phyloP scores from a whole-genome alignment of 2,329 filamentous ascomycete genomes.

The Rutstroemia sp. region DNA sequence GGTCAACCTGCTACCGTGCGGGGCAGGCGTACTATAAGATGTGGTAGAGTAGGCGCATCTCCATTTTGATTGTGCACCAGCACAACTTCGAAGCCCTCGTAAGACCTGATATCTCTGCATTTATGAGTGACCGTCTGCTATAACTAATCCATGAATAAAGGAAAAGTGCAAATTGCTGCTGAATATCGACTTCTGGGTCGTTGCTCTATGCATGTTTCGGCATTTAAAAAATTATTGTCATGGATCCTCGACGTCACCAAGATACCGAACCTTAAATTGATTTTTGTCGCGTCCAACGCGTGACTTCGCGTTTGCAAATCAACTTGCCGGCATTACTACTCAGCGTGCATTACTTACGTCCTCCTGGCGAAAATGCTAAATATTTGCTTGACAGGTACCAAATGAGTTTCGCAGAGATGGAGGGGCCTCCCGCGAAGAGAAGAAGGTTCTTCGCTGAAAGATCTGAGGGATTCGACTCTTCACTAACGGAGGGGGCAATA shows the following conservation, averaged over 20 bases:
- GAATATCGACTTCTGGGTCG: not conserved
- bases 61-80: constrained; percentile 5
- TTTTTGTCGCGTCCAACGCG: constrained; percentile 13
- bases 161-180: not conserved
- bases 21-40: constrained; percentile 27
- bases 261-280: constrained; percentile 4
- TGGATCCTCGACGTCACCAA: constrained; percentile 14
- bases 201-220: not conserved
- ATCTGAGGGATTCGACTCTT: constrained; percentile 19
- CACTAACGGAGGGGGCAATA: constrained; percentile 13
- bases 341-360: not conserved
- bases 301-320: constrained; percentile 20
- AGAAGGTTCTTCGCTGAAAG: constrained; percentile 39
- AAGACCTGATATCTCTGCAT: constrained; percentile 6
- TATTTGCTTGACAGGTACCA: not conserved
- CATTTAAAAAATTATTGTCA: not conserved
- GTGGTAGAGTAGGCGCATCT: constrained; percentile 27
- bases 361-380: not conserved
- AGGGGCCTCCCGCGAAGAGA: constrained; percentile 41
- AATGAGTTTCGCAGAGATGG: constrained; percentile 22
- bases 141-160: not conserved
- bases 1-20: constrained; percentile 26
- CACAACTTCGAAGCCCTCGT: constrained; percentile 18
- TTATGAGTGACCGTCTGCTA: not conserved
- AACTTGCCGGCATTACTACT: not conserved